Evolutionary conservation across 2,329 filamentous ascomycete genomes (phyloP).

Genomic region (Cladosporium sp.): DNA sequence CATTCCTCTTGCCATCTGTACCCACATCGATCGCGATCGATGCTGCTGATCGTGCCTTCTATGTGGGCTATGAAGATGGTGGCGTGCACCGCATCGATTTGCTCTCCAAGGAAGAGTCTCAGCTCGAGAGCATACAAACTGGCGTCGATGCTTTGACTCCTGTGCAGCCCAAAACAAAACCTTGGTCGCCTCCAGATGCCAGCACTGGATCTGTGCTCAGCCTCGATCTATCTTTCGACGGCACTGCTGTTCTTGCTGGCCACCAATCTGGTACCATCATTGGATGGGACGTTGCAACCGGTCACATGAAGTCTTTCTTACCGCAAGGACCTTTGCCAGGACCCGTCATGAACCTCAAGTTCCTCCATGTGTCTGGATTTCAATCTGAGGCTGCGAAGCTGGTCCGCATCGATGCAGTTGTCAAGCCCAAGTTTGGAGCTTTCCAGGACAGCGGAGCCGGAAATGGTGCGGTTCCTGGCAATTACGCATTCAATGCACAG

Average conservation of each 20-base stretch:
- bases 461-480: slow-evolving; percentile 48
- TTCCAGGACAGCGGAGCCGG: slow-evolving; percentile 33
- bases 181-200: slow-evolving; percentile 34
- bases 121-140: slow-evolving; percentile 26
- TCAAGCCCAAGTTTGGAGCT: slow-evolving; percentile 78
- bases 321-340: slow-evolving; percentile 67
- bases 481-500: slow-evolving; percentile 67
- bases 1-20: slow-evolving; percentile 72
- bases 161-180: slow-evolving; percentile 40
- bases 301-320: slow-evolving; percentile 66
- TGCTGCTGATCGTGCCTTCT: slow-evolving; percentile 78
- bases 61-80: slow-evolving; percentile 77
- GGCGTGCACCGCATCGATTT: slow-evolving; percentile 79
- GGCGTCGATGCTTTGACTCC: slow-evolving; percentile 27
- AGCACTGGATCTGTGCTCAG: slow-evolving; percentile 68
- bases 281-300: slow-evolving; percentile 75
- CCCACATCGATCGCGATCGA: slow-evolving; percentile 76
- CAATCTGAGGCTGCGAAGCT: slow-evolving; percentile 38
- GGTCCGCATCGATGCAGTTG: slow-evolving; percentile 59
- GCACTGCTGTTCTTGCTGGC: slow-evolving; percentile 75
- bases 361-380: slow-evolving; percentile 63
- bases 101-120: slow-evolving; percentile 29
- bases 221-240: slow-evolving; percentile 77
- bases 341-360: slow-evolving; percentile 77
- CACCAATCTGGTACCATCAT: slow-evolving; percentile 77